Evolutionary conservation across 306 rosid genomes (phyloP), one percentile per base, ranked within the genome.

Genomic region (Trifolium fragiferum): DNA sequence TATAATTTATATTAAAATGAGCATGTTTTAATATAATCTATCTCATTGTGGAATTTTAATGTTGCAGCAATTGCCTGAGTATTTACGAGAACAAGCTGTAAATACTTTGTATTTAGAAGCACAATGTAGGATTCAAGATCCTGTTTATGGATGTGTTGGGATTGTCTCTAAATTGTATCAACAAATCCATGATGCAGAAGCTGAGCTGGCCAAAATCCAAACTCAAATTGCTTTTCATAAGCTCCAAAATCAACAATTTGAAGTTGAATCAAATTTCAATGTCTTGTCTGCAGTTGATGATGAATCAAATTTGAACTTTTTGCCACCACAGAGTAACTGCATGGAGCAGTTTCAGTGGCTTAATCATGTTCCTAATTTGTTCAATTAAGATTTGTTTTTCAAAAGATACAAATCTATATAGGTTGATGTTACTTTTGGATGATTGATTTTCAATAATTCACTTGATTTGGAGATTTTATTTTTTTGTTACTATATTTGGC

Each of bases 81-180:
- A 85, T 76, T 25, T 82, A n/a, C 19, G 96, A 64, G 87, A 69
- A 49, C 67, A 82, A 74, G 84, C 97, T 37, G 93, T 84, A 15
- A 74, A 90, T n/a, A 49, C 86, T 11, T 35, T 90, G 53, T 75
- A 81, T 66, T 87, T 66, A 53, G 92, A 94, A 76, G 95, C 95
- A 30, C 71, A 81, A 38, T 82, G 85, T 49, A 81, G 93, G 69
- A 81, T 83, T 54, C 76, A 84, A 77, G 89, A 94, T 20, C 93
- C 90, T 7, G 84, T 91, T 51, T 91, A 91, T 68, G 96, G 96
- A 0, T 86, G 91, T 74, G 96, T 79, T 54, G 82, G 88, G 13
- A 70, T 90, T 41, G 81, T 91, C 59, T 83, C 88, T 32, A 82
- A 80, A 53, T 81, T 90, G 69, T 77, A 82, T 75, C 77, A 90